Evolutionary conservation across 257 asterid species (phyloP), one percentile per base, ranked within the genome.

Genomic region (Linaria vulgaris): DNA sequence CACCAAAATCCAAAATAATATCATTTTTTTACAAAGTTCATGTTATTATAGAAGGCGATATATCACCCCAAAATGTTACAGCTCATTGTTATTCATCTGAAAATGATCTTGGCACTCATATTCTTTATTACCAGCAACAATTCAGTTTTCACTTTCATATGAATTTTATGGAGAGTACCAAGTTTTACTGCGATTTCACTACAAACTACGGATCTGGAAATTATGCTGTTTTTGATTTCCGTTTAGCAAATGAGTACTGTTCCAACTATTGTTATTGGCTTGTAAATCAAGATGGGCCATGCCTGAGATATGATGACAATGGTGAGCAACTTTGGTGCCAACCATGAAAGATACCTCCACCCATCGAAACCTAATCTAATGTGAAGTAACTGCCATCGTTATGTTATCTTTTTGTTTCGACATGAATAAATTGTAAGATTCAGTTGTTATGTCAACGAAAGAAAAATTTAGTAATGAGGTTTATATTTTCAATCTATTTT

Each of bases 91-190:
- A 56, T 37, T 66, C 62, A 30, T 67, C 59, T 48, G 64, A 13
- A 25, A 50, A 54, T 61, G 69, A 59, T 39, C 74, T 53, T 61
- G 74, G 25, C 51, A 63, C 37, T 48, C 83, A 39, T 3, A 25
- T n/a, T 6, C 61, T 56, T 30, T 1, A 21, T 4, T 56, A 56
- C 16, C 23, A 23, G 9, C 45, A 56, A 56, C 12, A 9, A 17
- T 56, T 27, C 45, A 6, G 11, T 14, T 27, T 56, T 31, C 0
- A 17, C 0, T 56, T 56, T 12, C 43, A 14, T n/a, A 16, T 20
- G 12, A 31, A 56, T 56, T n/a, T 56, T 13, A 3, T 3, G 2
- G 45, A 10, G 30, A 15, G 23, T 7, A 56, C 61, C 14, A 56
- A 56, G 46, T 56, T 56, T 30, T 13, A 30, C 16, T 56, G 61